Conservation (phyloP, 805 yeast species). For the Wickerhamomyces kurtzmanii region DNA sequence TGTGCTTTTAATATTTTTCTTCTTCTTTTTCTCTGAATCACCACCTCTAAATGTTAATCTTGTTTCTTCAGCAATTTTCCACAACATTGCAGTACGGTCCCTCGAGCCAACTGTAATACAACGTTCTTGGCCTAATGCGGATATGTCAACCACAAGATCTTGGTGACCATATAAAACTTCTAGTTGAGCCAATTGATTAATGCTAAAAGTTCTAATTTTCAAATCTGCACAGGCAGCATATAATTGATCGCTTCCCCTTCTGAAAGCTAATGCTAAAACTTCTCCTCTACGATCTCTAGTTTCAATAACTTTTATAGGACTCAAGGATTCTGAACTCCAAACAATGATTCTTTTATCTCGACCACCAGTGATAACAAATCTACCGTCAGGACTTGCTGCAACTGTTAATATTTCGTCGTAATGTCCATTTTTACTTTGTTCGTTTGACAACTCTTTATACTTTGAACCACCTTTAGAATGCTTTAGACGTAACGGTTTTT, state of each 20-base stretch:
- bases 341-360: conserved; percentile 70
- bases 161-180: conserved; percentile 95
- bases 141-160: conserved; percentile 73
- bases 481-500: conserved; percentile 57
- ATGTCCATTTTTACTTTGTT: conserved; percentile 61
- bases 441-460: conserved; percentile 26
- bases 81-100: conserved; percentile 89
- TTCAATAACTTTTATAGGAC: conserved; percentile 69
- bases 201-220: conserved; percentile 77
- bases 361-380: conserved; percentile 86
- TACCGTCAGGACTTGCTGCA: conserved; percentile 83
- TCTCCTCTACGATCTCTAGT: conserved; percentile 64
- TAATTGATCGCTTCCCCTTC: conserved; percentile 73
- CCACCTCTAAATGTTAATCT: conserved; percentile 92
- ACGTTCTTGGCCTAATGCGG: conserved; percentile 77
- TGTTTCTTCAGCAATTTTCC: conserved; percentile 96
- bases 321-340: conserved; percentile 76
- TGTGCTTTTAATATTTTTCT: conserved; percentile 19
- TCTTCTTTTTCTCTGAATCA: conserved; percentile 36
- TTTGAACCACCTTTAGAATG: conserved; percentile 55
- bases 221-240: conserved; percentile 92
- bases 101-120: conserved; percentile 95
- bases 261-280: conserved; percentile 65
- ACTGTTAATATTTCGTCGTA: conserved; percentile 65
- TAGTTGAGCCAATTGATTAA: conserved; percentile 79